Evolutionary conservation across 768 basidiomycete species (phyloP), one percentile per base, ranked within the genome.

Genomic region (Galerina marginata): DNA sequence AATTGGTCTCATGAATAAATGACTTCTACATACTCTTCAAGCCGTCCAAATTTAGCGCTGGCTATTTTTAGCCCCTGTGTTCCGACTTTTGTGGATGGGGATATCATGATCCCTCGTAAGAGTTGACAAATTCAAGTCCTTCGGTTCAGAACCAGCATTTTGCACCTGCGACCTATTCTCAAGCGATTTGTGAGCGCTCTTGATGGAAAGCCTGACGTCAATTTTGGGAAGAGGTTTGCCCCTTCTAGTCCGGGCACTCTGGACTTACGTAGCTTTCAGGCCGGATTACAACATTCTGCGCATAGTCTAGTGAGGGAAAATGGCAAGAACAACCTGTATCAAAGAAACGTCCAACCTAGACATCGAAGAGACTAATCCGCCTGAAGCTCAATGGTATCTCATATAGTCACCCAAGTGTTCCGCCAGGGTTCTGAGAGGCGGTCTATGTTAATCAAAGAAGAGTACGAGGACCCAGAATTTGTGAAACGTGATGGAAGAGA

Each of bases 261-360:
- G 66, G 64, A n/a, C 39, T 61, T 2, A 48, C 46, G 14, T 54
- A 48, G 14, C 52, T 69, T 9, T 59, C 62, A 5, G 68, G 66
- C 2, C 67, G 69, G 69, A 59, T 70, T 20, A 70, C 69, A 6
- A 63, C 66, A 1, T 67, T 70, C 42, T 67, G 66, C 29, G 66
- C 66, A 1, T 70, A 65, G 66, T 42, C 55, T 11, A 53, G 26
- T 4, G 39, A 60, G 9, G 66, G 66, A 7, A 57, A 50, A 39
- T 69, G 66, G 66, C 53, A 50, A 3, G 63, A n/a, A n/a, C n/a
- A n/a, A n/a, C n/a, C n/a, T n/a, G n/a, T n/a, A n/a, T n/a, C n/a
- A n/a, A n/a, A n/a, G n/a, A n/a, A n/a, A n/a, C n/a, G n/a, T n/a
- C n/a, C n/a, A n/a, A n/a, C n/a, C n/a, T n/a, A n/a, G n/a, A n/a